Conservation (phyloP, 163 green algal genomes). For the Volvox carteri region DNA sequence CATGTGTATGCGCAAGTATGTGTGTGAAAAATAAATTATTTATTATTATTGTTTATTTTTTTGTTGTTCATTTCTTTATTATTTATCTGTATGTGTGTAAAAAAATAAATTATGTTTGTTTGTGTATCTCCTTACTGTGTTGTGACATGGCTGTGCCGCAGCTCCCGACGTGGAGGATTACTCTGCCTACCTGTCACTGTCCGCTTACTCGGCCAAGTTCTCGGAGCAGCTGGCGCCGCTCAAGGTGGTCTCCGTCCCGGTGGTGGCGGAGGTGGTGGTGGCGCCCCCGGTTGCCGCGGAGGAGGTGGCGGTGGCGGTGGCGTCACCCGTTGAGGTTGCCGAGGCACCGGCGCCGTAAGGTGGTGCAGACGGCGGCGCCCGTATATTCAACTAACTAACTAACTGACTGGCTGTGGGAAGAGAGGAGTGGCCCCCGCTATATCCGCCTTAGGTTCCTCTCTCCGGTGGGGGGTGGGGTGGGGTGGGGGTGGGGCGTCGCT, state of each 20-base stretch:
- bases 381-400: no score
- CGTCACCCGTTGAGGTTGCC: no score
- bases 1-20: not conserved
- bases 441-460: no score
- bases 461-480: no score
- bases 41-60: not conserved
- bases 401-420: no score
- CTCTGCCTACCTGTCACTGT: constrained; percentile 10
- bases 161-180: constrained; percentile 16
- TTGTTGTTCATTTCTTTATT: not conserved
- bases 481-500: no score
- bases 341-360: no score
- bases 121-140: not conserved
- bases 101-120: not conserved
- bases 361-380: no score
- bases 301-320: no score
- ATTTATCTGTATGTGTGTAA: not conserved
- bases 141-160: not conserved
- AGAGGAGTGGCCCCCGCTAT: no score
- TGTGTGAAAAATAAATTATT: not conserved
- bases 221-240: constrained; percentile 8
- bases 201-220: constrained; percentile 32
- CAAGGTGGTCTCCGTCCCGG: no score
- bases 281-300: no score
- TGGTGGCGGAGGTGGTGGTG: not conserved